Evolutionary conservation across 78 protist species (phyloP), one percentile per base, ranked within the genome.

Genomic region (Guillardia theta): DNA sequence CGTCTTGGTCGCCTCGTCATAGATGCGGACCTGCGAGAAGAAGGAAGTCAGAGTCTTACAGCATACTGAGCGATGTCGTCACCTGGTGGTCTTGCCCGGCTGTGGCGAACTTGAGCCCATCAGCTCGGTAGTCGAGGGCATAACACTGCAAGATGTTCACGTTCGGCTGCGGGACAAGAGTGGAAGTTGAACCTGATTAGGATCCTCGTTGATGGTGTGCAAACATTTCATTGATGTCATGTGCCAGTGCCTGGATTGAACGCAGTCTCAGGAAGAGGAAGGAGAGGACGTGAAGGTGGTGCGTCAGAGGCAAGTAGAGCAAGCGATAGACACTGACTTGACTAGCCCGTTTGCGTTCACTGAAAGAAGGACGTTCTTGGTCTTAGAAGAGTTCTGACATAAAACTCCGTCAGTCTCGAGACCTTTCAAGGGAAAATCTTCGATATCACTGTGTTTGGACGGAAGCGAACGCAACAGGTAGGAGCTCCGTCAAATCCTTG

Each of bases 201-300:
- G 64, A 8, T 87, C 92, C 62, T 87, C 92, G 62, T 10, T 46
- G 53, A 47, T 87, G 18, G 92, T 87, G 37, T 87, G 92, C 43
- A 87, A 62, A 39, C 92, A 87, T 39, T 87, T 87, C 92, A 44
- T 47, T 21, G 64, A 46, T 18, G 92, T 87, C 64, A 87, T 45
- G 92, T 87, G 92, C 92, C 92, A 87, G 92, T 87, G 92, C 15
- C 41, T n/a, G n/a, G n/a, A n/a, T n/a, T n/a, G n/a, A n/a, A n/a
- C n/a, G n/a, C n/a, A n/a, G n/a, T n/a, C n/a, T n/a, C n/a, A n/a
- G n/a, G n/a, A n/a, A n/a, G n/a, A n/a, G n/a, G n/a, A n/a, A n/a
- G n/a, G n/a, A n/a, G n/a, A n/a, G n/a, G n/a, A n/a, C n/a, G n/a
- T n/a, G n/a, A n/a, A n/a, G n/a, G n/a, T n/a, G n/a, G n/a, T n/a